Evolutionary conservation across 306 rosid genomes (phyloP), one percentile per base, ranked within the genome.

Genomic region (Dalbergia cochinchinensis): DNA sequence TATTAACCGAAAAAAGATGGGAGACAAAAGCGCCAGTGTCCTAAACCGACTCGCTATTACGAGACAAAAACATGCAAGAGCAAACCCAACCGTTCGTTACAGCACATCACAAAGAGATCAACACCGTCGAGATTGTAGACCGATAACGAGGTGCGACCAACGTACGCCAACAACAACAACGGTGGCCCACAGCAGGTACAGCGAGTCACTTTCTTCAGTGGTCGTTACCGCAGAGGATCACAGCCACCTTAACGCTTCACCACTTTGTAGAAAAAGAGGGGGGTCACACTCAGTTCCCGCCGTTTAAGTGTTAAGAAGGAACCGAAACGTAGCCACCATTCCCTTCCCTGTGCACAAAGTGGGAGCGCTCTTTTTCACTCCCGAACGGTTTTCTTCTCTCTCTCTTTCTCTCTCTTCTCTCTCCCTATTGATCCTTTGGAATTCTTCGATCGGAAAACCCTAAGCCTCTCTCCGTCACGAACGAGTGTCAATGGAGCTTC

Each of bases 401-500:
- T n/a, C n/a, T n/a, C n/a, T n/a, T n/a, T n/a, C n/a, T n/a, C n/a
- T n/a, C n/a, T n/a, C n/a, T n/a, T n/a, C n/a, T n/a, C n/a, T 50
- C 57, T 26, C 33, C 74, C 73, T 54, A 19, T 65, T 54, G 26
- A 54, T 63, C 11, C 37, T 67, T 44, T 1, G 4, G n/a, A n/a
- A 78, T 57, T 41, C 18, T 15, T 67, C 75, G 37, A 18, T 78
- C 5, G 69, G 3, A 18, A 72, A 85, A 70, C 83, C 83, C 88
- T 81, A 85, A 61, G 41, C 5, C 5, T 34, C 53, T 19, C 44
- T 19, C 57, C 7, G n/a, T 18, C 13, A 7, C 50, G 5, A 11
- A 7, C 50, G 5, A 11, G 6, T 33, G 3, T 31, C 71, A 62
- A 90, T 90, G 94, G 88, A 86, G 80, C 90, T 85, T 64, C 92